These are phyloP conservation scores for Penicillium pancosmium DNA, from an alignment of 495 filamentous ascomycete species.

Conservation along the genomic window DNA sequence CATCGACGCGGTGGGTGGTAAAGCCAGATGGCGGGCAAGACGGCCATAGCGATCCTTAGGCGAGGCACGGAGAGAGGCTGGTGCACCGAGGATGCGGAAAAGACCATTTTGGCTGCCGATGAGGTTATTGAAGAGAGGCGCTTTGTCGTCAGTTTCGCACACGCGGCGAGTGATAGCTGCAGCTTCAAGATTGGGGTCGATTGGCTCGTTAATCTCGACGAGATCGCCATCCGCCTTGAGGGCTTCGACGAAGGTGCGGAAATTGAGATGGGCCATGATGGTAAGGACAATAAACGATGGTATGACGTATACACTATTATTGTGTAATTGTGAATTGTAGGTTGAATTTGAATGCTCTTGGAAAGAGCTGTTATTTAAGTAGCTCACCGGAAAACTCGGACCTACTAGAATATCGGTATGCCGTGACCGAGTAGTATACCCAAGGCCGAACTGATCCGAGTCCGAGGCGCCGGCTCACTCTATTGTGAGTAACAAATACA, in stretches of 20 bases:
- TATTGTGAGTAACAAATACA: not conserved
- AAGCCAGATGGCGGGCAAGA: conserved; percentile 35
- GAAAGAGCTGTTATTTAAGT: not conserved
- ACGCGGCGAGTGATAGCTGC: conserved; percentile 41
- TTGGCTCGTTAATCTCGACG: conserved; percentile 35
- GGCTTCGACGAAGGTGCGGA: conserved; percentile 41
- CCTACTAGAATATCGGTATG: not conserved
- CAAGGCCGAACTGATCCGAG: not conserved
- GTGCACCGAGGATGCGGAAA: conserved; percentile 42
- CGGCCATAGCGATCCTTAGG: conserved; percentile 35
- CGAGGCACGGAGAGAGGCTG: conserved; percentile 29
- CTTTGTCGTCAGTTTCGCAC: conserved; percentile 42
- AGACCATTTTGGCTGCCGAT: conserved; percentile 38
- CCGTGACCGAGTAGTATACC: not conserved
- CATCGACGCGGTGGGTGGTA: conserved; percentile 33
- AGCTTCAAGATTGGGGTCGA: conserved; percentile 42
- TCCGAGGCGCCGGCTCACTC: not conserved
- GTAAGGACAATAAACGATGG: not conserved
- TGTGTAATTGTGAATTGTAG: not conserved
- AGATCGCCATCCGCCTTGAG: conserved; percentile 38
- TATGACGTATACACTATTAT: not conserved
- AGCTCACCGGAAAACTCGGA: conserved; percentile 8
- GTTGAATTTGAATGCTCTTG: not conserved
- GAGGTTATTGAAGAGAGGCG: conserved; percentile 47
- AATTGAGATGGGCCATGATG: conserved; percentile 30